Percentiles rank a stretch among this genome's conserved stretches.
Conservation (phyloP, 345 rosid species). For the Erucastrum elatum region DNA sequence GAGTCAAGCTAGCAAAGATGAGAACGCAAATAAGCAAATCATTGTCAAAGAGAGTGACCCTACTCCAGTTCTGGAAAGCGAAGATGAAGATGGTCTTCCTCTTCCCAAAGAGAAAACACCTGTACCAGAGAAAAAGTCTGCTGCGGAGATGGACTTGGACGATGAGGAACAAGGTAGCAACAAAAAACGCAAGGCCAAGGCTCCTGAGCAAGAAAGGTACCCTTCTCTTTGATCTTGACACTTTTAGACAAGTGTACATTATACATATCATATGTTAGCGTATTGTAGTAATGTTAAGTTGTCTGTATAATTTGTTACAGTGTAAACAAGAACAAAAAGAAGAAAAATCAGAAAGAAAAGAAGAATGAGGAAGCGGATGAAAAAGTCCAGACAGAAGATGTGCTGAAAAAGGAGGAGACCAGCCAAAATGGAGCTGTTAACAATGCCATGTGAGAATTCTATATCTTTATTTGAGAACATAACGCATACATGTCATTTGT, state of each 20-base stretch:
- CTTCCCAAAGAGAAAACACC: slow-evolving; percentile 38
- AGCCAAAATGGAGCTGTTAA: slow-evolving; percentile 37
- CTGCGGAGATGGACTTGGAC: slow-evolving; percentile 40
- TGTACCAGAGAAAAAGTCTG: slow-evolving; percentile 28
- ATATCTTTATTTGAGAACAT: background rate
- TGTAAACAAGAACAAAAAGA: slow-evolving; percentile 56
- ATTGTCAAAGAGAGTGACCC: slow-evolving; percentile 38
- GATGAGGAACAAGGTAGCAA: slow-evolving; percentile 37
- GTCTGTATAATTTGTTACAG: slow-evolving; percentile 41
- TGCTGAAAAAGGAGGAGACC: slow-evolving; percentile 42
- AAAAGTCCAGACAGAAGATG: slow-evolving; percentile 30
- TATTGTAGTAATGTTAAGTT: slow-evolving; percentile 24
- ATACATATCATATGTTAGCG: background rate
- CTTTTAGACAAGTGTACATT: background rate
- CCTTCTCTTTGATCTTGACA: background rate
- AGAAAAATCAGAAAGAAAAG: slow-evolving; percentile 56
- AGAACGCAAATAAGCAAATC: slow-evolving; percentile 44
- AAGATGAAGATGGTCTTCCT: slow-evolving; percentile 97
- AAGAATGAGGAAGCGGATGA: slow-evolving; percentile 34
- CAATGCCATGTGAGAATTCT: slow-evolving; percentile 47
- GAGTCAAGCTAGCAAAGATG: slow-evolving; percentile 40
- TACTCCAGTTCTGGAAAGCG: slow-evolving; percentile 61
- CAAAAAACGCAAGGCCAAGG: slow-evolving; percentile 68
- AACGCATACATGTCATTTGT: background rate
- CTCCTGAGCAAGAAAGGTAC: slow-evolving; percentile 63